Evolutionary conservation across 768 basidiomycete species (phyloP).

Genomic region (Baorangia bicolor): DNA sequence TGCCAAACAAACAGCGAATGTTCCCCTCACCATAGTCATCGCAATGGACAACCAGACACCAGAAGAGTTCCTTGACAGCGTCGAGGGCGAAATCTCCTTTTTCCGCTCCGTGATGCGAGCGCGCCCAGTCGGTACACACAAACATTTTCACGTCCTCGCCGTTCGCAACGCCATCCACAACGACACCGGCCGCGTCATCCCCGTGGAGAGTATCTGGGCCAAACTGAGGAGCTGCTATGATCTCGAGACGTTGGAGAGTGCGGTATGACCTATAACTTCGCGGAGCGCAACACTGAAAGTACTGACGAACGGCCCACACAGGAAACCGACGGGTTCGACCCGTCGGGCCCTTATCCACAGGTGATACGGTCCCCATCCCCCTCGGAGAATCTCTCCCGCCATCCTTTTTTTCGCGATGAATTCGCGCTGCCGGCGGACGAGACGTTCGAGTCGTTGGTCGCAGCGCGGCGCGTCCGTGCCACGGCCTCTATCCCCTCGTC

Average conservation of each 20-base stretch:
- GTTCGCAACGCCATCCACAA: slow-evolving; percentile 70
- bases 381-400: slow-evolving; percentile 61
- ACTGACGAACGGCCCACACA: slow-evolving; percentile 12
- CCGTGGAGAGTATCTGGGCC: slow-evolving; percentile 67
- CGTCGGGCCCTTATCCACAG: slow-evolving; percentile 42
- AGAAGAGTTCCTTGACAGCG: slow-evolving; percentile 57
- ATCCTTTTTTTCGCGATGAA: slow-evolving; percentile 75
- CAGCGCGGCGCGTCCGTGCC: slow-evolving; percentile 60
- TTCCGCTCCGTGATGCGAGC: slow-evolving; percentile 81
- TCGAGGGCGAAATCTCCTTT: slow-evolving; percentile 83
- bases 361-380: slow-evolving; percentile 66
- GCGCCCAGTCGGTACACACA: slow-evolving; percentile 80
- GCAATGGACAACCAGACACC: slow-evolving; percentile 32
- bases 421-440: slow-evolving; percentile 62
- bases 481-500: slow-evolving; percentile 54
- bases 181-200: slow-evolving; percentile 63
- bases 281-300: too few species aligned
- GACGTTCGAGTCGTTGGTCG: slow-evolving; percentile 56
- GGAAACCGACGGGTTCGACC: slow-evolving; percentile 50
- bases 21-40: not conserved
- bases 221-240: slow-evolving; percentile 74
- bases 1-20: slow-evolving; percentile 23
- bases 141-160: slow-evolving; percentile 76
- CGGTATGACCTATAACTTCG: slow-evolving; percentile 28
- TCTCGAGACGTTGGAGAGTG: slow-evolving; percentile 71